phyloP scores from a whole-genome alignment of 352 stramenopile genomes.

The Phytopythium helicoides region DNA sequence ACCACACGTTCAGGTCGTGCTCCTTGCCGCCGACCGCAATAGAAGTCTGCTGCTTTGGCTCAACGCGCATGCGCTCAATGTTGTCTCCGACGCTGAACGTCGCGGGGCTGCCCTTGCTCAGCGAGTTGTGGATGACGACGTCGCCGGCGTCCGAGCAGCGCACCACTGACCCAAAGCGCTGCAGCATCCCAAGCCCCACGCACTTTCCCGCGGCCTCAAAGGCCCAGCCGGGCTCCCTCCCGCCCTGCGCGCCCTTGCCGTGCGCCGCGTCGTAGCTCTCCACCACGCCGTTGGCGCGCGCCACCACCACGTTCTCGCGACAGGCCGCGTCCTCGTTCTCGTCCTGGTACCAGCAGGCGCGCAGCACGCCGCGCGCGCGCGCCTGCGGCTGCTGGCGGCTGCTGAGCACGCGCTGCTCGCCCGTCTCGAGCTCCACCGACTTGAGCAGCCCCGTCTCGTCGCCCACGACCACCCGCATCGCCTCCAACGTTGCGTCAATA shows the following conservation, averaged over 20 bases:
- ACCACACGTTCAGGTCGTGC: slow-evolving; percentile 78
- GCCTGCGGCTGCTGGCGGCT: slow-evolving; percentile 44
- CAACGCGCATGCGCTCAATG: slow-evolving; percentile 58
- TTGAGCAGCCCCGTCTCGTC: slow-evolving; percentile 86
- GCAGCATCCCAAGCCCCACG: slow-evolving; percentile 58
- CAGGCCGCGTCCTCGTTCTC: slow-evolving; percentile 29
- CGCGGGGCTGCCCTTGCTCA: slow-evolving; percentile 37
- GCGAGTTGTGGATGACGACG: slow-evolving; percentile 48
- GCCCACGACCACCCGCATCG: slow-evolving; percentile 72
- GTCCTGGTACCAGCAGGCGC: slow-evolving; percentile 59
- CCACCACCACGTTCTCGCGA: slow-evolving; percentile 55
- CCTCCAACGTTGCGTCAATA: too few relatives aligned
- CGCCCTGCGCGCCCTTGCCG: slow-evolving; percentile 23
- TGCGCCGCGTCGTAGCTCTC: slow-evolving; percentile 59
- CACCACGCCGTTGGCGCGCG: slow-evolving; percentile 54
- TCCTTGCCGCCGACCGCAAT: slow-evolving; percentile 82
- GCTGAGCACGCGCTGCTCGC: slow-evolving; percentile 57
- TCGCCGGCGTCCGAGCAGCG: slow-evolving; percentile 57
- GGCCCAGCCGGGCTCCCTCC: slow-evolving; percentile 45
- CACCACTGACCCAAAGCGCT: slow-evolving; percentile 64
- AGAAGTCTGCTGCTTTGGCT: slow-evolving; percentile 40
- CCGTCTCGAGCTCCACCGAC: slow-evolving; percentile 73
- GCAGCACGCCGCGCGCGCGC: slow-evolving; percentile 45
- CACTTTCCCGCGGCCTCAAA: slow-evolving; percentile 30
- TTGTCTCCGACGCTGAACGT: slow-evolving; percentile 52